Base-by-base conservation (phyloP, 768 basidiomycete genomes). In the Amanita subjunquillea region DNA sequence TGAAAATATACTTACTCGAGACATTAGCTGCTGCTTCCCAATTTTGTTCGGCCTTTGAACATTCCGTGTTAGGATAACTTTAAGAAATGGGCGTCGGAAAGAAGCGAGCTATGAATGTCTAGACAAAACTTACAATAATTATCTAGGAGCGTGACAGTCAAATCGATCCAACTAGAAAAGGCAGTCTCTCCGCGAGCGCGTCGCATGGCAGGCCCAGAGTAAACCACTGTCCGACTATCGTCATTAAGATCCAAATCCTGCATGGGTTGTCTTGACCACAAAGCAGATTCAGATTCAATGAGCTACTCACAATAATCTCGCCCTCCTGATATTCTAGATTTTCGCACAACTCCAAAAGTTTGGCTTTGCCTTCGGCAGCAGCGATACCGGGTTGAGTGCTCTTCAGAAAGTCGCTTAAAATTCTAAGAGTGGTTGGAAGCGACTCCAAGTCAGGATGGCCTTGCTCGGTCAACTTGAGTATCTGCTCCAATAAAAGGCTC, bases 301-400 rank as follows among this genome's bases (percentile, higher is more conserved):
- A 36, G 13, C 9, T 27, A 40, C 82, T 55, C 61, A 90, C 91
- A 36, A 91, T 82, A 15, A 93, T 80, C 64, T 94, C 91, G 23
- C 87, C 91, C 56, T 76, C 82, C 60, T 81, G 80, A 60, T 81
- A 89, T 10, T 79, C 66, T 46, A 95, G 63, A 58, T 77, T 83
- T 68, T 94, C 89, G 57, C 80, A 82, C 2, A 94, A 69, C 49
- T 72, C 81, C 84, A 86, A 89, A 55, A 91, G 83, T 62, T 91
- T 91, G 57, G 93, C 91, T 63, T 91, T 91, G 56, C 80, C 77
- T 62, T 94, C 91, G 1, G 92, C 89, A n/a, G 84, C 87, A 55
- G 82, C 87, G 54, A 95, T 93, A 3, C 92, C 92, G 1, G 91
- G 91, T 60, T 94, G 85, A 0, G 89, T 89, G 57, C 84, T 84